phyloP scores from a whole-genome alignment of 2,329 filamentous ascomycete species.

The Pseudofabraea citricarpa region DNA sequence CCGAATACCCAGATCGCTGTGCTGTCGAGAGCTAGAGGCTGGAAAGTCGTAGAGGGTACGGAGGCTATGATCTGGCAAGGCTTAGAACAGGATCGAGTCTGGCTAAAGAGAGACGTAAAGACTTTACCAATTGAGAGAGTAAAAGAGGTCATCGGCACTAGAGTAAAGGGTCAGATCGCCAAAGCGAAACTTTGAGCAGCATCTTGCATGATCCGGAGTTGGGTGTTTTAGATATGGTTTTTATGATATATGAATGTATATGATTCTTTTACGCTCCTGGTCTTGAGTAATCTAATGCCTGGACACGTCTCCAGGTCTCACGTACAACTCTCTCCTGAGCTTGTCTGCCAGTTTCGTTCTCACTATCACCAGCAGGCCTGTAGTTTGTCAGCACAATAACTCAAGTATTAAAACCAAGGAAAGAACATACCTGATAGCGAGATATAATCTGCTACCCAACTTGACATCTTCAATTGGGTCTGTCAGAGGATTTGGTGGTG shows the following conservation, averaged over 20 bases:
- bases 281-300: conserved; percentile 59
- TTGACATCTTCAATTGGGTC: conserved; percentile 53
- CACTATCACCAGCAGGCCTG: conserved; percentile 59
- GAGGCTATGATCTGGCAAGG: conserved; percentile 29
- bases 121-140: conserved; percentile 57
- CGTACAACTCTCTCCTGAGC: conserved; percentile 66
- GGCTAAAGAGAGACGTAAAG: conserved; percentile 54
- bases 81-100: conserved; percentile 23
- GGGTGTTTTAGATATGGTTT: neutral
- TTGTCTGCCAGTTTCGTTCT: conserved; percentile 58
- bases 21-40: conserved; percentile 13
- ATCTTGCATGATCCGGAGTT: neutral
- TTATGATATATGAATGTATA: neutral
- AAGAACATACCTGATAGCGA: conserved; percentile 55
- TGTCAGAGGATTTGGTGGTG: conserved; percentile 51
- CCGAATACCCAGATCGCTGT: conserved; percentile 21
- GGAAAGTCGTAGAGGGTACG: conserved; percentile 20
- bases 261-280: conserved; percentile 44
- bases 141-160: conserved; percentile 42
- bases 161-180: conserved; percentile 30
- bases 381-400: neutral
- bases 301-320: conserved; percentile 68
- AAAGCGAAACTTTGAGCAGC: conserved; percentile 2
- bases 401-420: neutral
- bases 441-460: conserved; percentile 64